A percentile compares a stretch with the other conserved stretches of the same genome.
phyloP scores from a whole-genome alignment of 371 early-diverging fungal species.

The Mucor piriformis region DNA sequence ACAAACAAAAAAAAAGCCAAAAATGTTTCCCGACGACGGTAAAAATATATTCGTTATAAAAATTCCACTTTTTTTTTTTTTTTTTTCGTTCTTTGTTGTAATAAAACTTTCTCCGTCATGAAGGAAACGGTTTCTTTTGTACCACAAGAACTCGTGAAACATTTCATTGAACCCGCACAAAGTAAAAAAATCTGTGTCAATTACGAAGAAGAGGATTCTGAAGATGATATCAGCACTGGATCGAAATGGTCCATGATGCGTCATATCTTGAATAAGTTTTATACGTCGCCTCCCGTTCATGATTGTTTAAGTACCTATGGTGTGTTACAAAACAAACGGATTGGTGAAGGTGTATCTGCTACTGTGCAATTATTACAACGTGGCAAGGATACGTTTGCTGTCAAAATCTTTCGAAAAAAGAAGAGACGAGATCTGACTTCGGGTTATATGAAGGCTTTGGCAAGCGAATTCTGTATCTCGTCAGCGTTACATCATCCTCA shows the following conservation, averaged over 20 bases:
- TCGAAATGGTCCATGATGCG: constrained; percentile 9
- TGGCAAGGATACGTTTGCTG: constrained; percentile 27
- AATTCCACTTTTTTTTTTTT: background rate
- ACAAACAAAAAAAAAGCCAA: constrained; percentile 1
- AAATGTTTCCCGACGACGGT: constrained; percentile 16
- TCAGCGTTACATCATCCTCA: constrained; percentile 33
- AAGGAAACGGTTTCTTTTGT: constrained; percentile 9
- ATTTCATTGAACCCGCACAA: constrained; percentile 6
- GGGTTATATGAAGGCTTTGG: constrained; percentile 42
- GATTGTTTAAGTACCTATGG: constrained; percentile 23
- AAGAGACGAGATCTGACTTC: constrained; percentile 31
- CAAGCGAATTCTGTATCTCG: constrained; percentile 38
- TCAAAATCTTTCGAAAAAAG: constrained; percentile 41
- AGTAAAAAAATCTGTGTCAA: background rate
- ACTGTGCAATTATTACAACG: constrained; percentile 14
- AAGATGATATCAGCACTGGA: background rate
- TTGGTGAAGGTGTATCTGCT: constrained; percentile 28
- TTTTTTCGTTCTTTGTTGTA: background rate
- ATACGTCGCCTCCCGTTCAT: background rate
- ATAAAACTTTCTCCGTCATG: background rate
- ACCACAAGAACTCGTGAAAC: constrained; percentile 7
- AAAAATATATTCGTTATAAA: background rate
- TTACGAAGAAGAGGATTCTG: background rate
- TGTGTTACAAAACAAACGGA: constrained; percentile 1
- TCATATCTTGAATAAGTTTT: constrained; percentile 2